Evolutionary conservation across 179 eudicot genomes (phyloP), one percentile per base, ranked within the genome.

Genomic region (Spinacia oleracea): DNA sequence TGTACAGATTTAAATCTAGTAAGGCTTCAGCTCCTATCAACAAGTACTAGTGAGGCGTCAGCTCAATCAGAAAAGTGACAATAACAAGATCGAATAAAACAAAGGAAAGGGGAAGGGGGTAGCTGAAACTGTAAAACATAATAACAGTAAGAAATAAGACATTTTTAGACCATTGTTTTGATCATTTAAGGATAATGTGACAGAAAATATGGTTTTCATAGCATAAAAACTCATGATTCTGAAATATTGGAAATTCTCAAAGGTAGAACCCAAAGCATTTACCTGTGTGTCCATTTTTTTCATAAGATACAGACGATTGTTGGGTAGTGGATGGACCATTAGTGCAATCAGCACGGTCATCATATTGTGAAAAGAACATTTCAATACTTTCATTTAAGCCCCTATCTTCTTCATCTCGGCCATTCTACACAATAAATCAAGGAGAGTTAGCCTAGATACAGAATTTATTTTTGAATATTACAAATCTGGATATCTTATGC

Each of bases 301-400:
- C 76, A 59, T 66, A 59, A 14, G 79, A 25, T 69, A 35, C 25
- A 23, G 64, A 69, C 9, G 40, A 35, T 15, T 72, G 51, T 45
- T 45, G 83, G 53, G 34, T 43, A 59, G 40, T 46, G 65, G 59
- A 29, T 51, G 78, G 21, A 40, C 15, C 48, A 29, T 66, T 42
- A 20, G 15, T 48, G 38, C 18, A 75, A 70, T 53, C 66, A 51
- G 56, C 43, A 32, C 60, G 70, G 27, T 75, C 83, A 69, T 69
- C 83, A 80, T 70, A 69, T 31, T 75, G 62, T 34, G 79, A 68
- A 42, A 80, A 70, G 25, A 69, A 48, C 71, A 18, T 46, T 20
- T 75, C 75, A 35, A 80, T 69, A 59, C 29, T 80, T 42, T 80
- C 83, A 32, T 80, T 62, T 18, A 69, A n/a, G 48, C 53, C 43